Evolutionary conservation across 2,329 filamentous ascomycete genomes (phyloP).

Genomic region (Aspergillus phoenicis): DNA sequence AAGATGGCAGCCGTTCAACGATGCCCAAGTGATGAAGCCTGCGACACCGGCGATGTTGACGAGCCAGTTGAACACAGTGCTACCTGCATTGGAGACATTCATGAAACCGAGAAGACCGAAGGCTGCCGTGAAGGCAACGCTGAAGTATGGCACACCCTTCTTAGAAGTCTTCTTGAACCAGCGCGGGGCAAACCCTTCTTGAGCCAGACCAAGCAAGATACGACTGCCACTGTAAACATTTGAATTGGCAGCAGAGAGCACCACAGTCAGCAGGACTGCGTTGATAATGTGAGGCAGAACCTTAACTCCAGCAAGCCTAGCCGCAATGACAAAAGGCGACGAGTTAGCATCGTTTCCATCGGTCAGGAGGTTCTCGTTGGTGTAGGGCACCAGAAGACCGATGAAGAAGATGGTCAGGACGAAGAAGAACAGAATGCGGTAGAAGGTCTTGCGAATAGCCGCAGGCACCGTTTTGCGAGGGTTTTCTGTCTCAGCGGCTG

Average conservation of each 20-base stretch:
- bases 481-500: conserved; percentile 75
- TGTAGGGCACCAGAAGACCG: conserved; percentile 67
- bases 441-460: conserved; percentile 75
- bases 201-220: conserved; percentile 67
- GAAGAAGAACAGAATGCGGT: conserved; percentile 68
- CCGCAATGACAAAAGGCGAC: conserved; percentile 49
- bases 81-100: conserved; percentile 64
- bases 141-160: conserved; percentile 48
- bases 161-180: conserved; percentile 47
- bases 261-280: conserved; percentile 46
- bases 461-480: conserved; percentile 71
- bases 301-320: conserved; percentile 40
- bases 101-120: conserved; percentile 71
- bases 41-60: conserved; percentile 39
- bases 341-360: conserved; percentile 41
- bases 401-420: conserved; percentile 61
- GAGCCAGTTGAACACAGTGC: conserved; percentile 57
- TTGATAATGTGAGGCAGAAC: conserved; percentile 46
- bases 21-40: conserved; percentile 42
- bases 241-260: conserved; percentile 48
- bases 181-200: conserved; percentile 48
- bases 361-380: conserved; percentile 57
- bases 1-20: conserved; percentile 59
- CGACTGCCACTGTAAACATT: conserved; percentile 58
- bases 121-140: conserved; percentile 47